phyloP scores from a whole-genome alignment of 495 filamentous ascomycete species.

The Lentithecium fluviatile region DNA sequence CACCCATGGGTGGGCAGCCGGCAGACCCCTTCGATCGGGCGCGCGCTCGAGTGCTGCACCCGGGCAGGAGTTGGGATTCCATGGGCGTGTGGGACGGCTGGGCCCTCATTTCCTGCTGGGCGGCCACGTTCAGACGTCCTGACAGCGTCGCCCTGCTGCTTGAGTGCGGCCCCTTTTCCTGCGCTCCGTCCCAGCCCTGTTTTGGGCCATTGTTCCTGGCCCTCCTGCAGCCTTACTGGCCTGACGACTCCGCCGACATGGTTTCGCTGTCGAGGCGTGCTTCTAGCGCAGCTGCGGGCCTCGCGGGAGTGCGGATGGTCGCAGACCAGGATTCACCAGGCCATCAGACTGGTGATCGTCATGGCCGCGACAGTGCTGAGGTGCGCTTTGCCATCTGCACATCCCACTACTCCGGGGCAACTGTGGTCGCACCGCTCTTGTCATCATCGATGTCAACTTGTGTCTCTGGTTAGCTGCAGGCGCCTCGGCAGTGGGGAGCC shows the following conservation, averaged over 20 bases:
- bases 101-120: neutral
- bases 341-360: too few species aligned
- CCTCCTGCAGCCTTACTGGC: conserved; percentile 23
- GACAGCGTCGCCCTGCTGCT: neutral
- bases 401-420: too few species aligned
- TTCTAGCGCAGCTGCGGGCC: conserved; percentile 16
- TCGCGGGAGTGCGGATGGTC: conserved; percentile 7
- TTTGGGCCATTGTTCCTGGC: conserved; percentile 25
- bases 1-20: too few species aligned
- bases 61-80: neutral
- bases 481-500: too few species aligned
- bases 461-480: too few species aligned
- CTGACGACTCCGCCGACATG: conserved; percentile 8
- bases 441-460: too few species aligned
- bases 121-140: conserved; percentile 27
- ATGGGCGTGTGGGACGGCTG: neutral
- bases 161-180: neutral
- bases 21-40: too few species aligned
- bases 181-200: conserved; percentile 10
- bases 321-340: too few species aligned
- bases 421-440: too few species aligned
- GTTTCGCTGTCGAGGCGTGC: conserved; percentile 12
- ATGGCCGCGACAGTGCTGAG: too few species aligned
- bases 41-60: too few species aligned
- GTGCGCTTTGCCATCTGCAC: too few species aligned